A percentile compares a stretch with the other conserved stretches of the same genome.
These are phyloP conservation scores for Dorcoceras hygrometricum DNA, from an alignment of 257 asterid genomes.

Conservation along the genomic window DNA sequence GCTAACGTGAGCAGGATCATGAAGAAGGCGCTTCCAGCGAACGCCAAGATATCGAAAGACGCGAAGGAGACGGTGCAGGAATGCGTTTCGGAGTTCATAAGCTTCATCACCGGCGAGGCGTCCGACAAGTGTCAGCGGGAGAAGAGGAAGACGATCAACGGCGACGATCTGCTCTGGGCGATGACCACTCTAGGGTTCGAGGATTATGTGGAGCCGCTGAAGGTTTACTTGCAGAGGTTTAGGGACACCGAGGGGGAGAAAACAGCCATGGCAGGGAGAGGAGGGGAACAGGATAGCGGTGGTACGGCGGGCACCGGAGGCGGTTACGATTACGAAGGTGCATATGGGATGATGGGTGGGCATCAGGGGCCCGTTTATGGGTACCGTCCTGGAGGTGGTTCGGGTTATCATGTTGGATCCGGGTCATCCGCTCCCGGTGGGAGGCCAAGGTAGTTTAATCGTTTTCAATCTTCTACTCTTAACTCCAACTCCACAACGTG, in stretches of 20 bases:
- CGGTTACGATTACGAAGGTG: conserved; percentile 21
- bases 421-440: neutral
- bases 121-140: conserved; percentile 26
- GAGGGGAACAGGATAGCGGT: conserved; percentile 21
- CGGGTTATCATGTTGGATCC: neutral
- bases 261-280: conserved; percentile 32
- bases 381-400: neutral
- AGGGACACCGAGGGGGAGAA: conserved; percentile 43
- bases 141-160: conserved; percentile 33
- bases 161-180: conserved; percentile 39
- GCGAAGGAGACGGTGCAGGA: conserved; percentile 25
- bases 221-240: conserved; percentile 37
- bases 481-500: too few species aligned
- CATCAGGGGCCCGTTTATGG: neutral
- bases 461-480: neutral
- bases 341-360: neutral
- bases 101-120: conserved; percentile 24
- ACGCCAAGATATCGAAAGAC: conserved; percentile 23
- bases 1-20: conserved; percentile 24
- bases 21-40: conserved; percentile 21
- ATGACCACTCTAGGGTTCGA: conserved; percentile 38
- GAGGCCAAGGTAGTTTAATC: neutral
- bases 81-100: conserved; percentile 22
- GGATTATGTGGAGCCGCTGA: conserved; percentile 37
- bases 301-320: conserved; percentile 11